Percentiles rank a stretch among this genome's conserved stretches.
phyloP scores from a whole-genome alignment of 306 rosid species.

The Argentina anserina region DNA sequence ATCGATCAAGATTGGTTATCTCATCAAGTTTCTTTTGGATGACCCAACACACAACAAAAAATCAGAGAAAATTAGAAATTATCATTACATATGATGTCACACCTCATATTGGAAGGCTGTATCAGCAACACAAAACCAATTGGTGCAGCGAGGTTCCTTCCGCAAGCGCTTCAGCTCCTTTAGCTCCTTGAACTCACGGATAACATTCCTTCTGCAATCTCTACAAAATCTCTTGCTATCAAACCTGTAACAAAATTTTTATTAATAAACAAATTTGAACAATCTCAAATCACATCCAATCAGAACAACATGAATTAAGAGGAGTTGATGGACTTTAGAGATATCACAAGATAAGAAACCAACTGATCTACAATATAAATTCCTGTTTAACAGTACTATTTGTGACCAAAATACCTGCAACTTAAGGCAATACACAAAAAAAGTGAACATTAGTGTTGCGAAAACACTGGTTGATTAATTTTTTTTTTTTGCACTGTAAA shows the following conservation, averaged over 20 bases:
- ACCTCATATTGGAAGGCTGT: slow-evolving; percentile 97
- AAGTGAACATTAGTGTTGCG: not conserved
- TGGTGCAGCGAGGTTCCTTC: slow-evolving; percentile 94
- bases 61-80: slow-evolving; percentile 14
- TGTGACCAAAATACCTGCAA: slow-evolving; percentile 21
- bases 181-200: slow-evolving; percentile 96
- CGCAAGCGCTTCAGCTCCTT: slow-evolving; percentile 93
- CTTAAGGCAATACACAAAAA: slow-evolving; percentile 11
- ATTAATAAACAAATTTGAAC: slow-evolving; percentile 25
- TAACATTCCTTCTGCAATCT: slow-evolving; percentile 98
- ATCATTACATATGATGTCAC: slow-evolving; percentile 30
- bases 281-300: slow-evolving; percentile 8
- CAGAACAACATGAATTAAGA: not conserved
- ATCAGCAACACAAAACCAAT: slow-evolving; percentile 98
- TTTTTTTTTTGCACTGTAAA: too few relatives aligned
- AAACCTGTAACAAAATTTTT: slow-evolving; percentile 61
- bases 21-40: slow-evolving; percentile 5
- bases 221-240: slow-evolving; percentile 99
- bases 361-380: not conserved
- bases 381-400: slow-evolving; percentile 2
- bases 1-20: slow-evolving; percentile 11
- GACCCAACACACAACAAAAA: slow-evolving; percentile 16
- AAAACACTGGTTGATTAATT: slow-evolving; percentile 12
- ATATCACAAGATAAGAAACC: slow-evolving; percentile 13
- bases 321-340: slow-evolving; percentile 2